phyloP scores from a whole-genome alignment of 805 yeast genomes.

The Pichia rugopelliculosa region DNA sequence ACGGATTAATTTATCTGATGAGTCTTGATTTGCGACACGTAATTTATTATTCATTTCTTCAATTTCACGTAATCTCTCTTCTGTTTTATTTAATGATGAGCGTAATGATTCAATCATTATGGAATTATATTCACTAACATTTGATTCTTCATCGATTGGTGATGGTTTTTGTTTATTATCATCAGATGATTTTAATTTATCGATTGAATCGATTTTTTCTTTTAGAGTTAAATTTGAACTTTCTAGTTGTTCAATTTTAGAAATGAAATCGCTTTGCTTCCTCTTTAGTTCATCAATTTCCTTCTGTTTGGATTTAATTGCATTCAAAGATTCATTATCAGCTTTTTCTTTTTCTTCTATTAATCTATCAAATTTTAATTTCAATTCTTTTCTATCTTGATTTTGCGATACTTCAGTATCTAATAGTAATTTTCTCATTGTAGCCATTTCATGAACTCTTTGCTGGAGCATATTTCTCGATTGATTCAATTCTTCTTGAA shows the following conservation, averaged over 20 bases:
- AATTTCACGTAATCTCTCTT: conserved; percentile 44
- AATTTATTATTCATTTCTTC: conserved; percentile 48
- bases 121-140: conserved; percentile 9
- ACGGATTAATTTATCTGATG: conserved; percentile 59
- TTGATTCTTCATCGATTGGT: background rate
- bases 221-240: conserved; percentile 8
- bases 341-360: conserved; percentile 55
- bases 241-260: conserved; percentile 13
- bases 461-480: conserved; percentile 67
- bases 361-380: conserved; percentile 40
- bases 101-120: conserved; percentile 38
- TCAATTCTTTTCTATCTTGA: conserved; percentile 46
- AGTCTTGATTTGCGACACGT: conserved; percentile 57
- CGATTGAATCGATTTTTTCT: background rate
- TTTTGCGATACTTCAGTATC: conserved; percentile 61
- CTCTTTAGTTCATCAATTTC: conserved; percentile 59
- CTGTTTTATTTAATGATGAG: conserved; percentile 44
- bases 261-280: conserved; percentile 32
- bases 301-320: conserved; percentile 48
- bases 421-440: conserved; percentile 58
- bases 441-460: conserved; percentile 68
- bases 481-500: conserved; percentile 81
- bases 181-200: background rate
- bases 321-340: conserved; percentile 44
- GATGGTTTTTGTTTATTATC: background rate